Evolutionary conservation across 2,329 filamentous ascomycete species (phyloP), one percentile per base, ranked within the genome.

Genomic region (Orbilia blumenaviensis): DNA sequence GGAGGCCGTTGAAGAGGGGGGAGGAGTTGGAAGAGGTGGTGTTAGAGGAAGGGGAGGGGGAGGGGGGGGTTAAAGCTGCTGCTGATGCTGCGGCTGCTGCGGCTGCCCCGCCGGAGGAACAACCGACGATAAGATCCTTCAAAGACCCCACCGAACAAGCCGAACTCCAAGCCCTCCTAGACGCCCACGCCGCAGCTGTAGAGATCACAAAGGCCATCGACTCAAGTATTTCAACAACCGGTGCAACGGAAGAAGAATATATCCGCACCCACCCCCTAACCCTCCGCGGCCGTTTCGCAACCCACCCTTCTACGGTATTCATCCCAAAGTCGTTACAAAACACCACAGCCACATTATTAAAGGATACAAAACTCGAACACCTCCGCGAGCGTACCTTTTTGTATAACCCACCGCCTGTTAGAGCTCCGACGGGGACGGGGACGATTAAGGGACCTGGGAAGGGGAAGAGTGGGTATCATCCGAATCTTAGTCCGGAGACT

Each of bases 181-280:
- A 68, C 23, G 52, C 54, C 32, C 42, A 48, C n/a, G 27, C 41
- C 29, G n/a, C 44, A 16, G 66, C 32, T n/a, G 52, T 16, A 8
- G 42, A 44, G 41, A 42, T 61, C 7, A 56, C 52, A 2, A 38
- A 16, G 1, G 52, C 18, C 7, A 18, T 56, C 18, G 52, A 56
- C 38, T n/a, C 34, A 23, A 48, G 3, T 48, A 9, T 6, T 10
- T 4, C 2, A 46, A 9, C 0, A n/a, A 38, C 14, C 10, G 14
- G 9, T 12, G 21, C 12, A 18, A 12, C 12, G 5, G 32, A 27
- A 18, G 54, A 50, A 23, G 68, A 66, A 5, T 75, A 75, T n/a
- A n/a, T 67, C 2, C 44, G 71, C 9, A 63, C 56, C 7, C 71
- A 75, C 27, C 71, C 71, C 21, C 34, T 75, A 1, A 75, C 71